Base-by-base conservation (phyloP, 768 basidiomycete species). In the Floccularia luteovirens region DNA sequence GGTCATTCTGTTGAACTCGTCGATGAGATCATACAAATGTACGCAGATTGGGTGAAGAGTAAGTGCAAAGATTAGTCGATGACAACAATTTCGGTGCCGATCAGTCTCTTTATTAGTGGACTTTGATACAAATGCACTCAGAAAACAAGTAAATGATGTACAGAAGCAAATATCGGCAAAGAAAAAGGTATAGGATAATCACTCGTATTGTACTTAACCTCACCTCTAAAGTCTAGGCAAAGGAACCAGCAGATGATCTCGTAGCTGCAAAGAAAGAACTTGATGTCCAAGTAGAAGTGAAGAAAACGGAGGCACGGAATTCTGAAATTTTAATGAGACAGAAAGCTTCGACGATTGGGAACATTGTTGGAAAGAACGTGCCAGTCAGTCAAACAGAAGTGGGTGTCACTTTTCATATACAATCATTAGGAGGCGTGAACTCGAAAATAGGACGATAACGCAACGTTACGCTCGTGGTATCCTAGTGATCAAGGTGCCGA, bases 111-210 rank as follows among this genome's bases (percentile, higher is more conserved):
- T 30, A 21, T 27, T 52, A 98, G 94, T 85, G 74, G 85, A 92
- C 52, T 98, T 79, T 55, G 90, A 96, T 36, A 69, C 78, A 16
- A 89, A 86, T 51, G 72, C 69, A 13, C 61, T 86, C 36, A 72
- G 79, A 50, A 92, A 93, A 58, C 74, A 89, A 50, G 77, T 89
- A 28, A 98, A 99, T 52, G 77, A 76, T 11, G 69, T 93, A 8
- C 93, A 99, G 68, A 99, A 98, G 61, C 79, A 97, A 61, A 97
- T 99, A 53, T 81, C 79, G 8, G 71, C 75, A 2, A 96, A 91
- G 77, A 96, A 90, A 64, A 98, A 94, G 81, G 90, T 79, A 11
- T 22, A 11, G 11, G 8, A 19, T 19, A 10, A 37, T 37, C 19
- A 19, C 16, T 13, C 22, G 36, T 34, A 34, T 34, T 19, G 10